Conservation (phyloP, 208 protist species). For the Acanthamoeba sp. region DNA sequence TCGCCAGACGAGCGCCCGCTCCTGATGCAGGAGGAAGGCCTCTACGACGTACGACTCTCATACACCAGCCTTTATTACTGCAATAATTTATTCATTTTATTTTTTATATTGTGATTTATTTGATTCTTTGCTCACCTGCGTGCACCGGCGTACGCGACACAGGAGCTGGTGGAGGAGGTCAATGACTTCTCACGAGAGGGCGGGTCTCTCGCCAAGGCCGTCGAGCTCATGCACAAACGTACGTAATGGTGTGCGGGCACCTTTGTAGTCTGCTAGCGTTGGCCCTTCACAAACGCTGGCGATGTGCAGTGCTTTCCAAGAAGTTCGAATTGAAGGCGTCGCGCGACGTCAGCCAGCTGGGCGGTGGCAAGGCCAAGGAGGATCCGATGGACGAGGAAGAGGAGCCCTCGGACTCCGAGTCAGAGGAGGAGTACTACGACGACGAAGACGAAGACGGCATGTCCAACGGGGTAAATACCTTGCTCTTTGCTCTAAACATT, state of each 20-base stretch:
- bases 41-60: conserved; percentile 9
- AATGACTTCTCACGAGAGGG: conserved; percentile 54
- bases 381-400: conserved; percentile 37
- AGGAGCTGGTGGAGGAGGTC: conserved; percentile 51
- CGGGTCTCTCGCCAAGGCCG: background rate
- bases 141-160: too few species aligned
- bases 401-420: conserved; percentile 36
- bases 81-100: background rate
- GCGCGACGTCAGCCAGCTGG: background rate
- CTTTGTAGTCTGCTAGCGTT: background rate
- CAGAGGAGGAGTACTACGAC: conserved; percentile 49
- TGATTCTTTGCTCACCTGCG: too few species aligned
- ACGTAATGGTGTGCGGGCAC: background rate
- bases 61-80: background rate
- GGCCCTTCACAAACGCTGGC: background rate
- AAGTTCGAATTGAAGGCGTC: conserved; percentile 56
- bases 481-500: background rate
- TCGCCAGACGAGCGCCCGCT: conserved; percentile 31
- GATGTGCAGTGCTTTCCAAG: background rate
- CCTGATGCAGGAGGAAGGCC: conserved; percentile 60
- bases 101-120: background rate
- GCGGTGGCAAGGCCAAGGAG: conserved; percentile 30
- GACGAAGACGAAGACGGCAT: conserved; percentile 50
- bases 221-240: conserved; percentile 53
- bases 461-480: background rate